A percentile compares a stretch with the other conserved stretches of the same genome.
Conservation (phyloP, 768 basidiomycete genomes). For the Boletellus sp. region DNA sequence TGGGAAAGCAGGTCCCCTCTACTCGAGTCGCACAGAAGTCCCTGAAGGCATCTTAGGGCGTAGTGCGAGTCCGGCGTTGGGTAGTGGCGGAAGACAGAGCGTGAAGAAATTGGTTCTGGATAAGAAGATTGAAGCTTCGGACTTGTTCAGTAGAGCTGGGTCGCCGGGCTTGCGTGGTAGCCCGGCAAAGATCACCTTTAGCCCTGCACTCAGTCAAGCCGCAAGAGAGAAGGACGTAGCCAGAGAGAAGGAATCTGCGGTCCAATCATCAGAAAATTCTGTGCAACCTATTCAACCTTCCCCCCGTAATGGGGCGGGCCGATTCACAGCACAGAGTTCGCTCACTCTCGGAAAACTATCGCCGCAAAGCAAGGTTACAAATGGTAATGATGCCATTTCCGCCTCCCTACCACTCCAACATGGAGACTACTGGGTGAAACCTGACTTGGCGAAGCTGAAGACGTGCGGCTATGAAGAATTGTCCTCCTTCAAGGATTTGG, state of each 20-base stretch:
- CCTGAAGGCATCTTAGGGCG: conserved; percentile 60
- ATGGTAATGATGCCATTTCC: conserved; percentile 19
- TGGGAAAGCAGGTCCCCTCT: conserved; percentile 54
- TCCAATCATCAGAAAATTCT: conserved; percentile 16
- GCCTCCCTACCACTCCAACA: conserved; percentile 52
- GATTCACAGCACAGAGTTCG: conserved; percentile 37
- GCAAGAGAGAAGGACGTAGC: conserved; percentile 69
- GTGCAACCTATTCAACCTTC: conserved; percentile 34
- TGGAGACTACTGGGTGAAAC: conserved; percentile 91
- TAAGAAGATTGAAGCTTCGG: conserved; percentile 73
- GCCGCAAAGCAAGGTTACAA: conserved; percentile 28
- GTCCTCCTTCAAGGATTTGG: conserved; percentile 66
- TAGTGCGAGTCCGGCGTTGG: conserved; percentile 60
- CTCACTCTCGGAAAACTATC: conserved; percentile 25
- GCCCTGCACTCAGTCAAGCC: conserved; percentile 69
- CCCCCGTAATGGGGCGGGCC: conserved; percentile 38
- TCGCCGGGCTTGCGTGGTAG: conserved; percentile 31
- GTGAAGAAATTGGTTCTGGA: conserved; percentile 92
- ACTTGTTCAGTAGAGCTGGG: conserved; percentile 56
- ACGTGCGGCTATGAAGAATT: conserved; percentile 71
- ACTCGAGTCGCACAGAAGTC: conserved; percentile 47
- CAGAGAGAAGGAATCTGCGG: conserved; percentile 31
- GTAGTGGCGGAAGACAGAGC: conserved; percentile 69
- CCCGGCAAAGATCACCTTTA: conserved; percentile 60
- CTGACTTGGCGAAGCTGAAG: conserved; percentile 69